Evolutionary conservation across 805 yeast species (phyloP), one percentile per base, ranked within the genome.

Genomic region (Lipomyces anomalus): DNA sequence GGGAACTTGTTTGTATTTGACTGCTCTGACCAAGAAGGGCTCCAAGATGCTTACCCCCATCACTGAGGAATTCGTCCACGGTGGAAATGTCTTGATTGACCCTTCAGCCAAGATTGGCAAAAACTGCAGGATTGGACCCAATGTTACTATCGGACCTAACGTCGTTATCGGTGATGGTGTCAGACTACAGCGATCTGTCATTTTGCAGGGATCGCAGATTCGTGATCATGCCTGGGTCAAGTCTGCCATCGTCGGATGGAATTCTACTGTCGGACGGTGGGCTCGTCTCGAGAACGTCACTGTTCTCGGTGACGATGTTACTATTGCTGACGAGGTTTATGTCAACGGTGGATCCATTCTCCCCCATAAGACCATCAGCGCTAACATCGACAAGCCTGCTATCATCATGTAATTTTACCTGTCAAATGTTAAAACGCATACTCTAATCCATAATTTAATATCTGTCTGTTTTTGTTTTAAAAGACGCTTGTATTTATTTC

Each of bases 271-370:
- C 63, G 98, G 98, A 70, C 82, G 80, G 72, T 92, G 98, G 98
- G 95, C 97, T 57, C 87, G 98, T 78, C 79, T 92, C 56, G 97
- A 92, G 73, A 95, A 95, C 75, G 85, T 81, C 62, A 85, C 97
- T 54, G 98, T 92, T 50, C 79, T 92, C 64, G 99, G 98, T 74
- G 99, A 92, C 70, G 99, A 92, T 60, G 99, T 92, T 57, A 94
- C 89, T 68, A 87, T 92, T 67, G 87, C 90, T 76, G 97, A 92
- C 68, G 99, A 90, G 77, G 79, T 92, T 68, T 92, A 92, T 78
- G 95, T 92, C 63, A 92, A 92, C 72, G 99, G 99, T 71, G 99
- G 97, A 73, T 88, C 92, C 70, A 97, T 92, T 58, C 80, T 92
- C 67, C 99, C 99, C 59, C 98, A 92, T 80, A 92, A 92, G 78